Evolutionary conservation across 768 basidiomycete genomes (phyloP).

Genomic region (Naganishia vaughanmartiniae): DNA sequence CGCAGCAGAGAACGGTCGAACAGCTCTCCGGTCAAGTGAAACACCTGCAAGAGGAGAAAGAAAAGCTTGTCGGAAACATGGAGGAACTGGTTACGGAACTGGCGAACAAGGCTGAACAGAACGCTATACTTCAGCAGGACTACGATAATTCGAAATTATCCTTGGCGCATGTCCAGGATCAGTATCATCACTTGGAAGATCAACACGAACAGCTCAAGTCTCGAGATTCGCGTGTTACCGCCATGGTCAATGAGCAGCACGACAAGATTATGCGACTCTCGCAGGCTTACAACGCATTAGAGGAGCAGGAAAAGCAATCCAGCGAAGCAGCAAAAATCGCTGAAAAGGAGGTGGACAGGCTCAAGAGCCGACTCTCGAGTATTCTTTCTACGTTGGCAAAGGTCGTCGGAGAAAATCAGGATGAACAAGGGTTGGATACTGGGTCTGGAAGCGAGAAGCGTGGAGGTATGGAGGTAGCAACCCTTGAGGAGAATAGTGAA

Average conservation of each 20-base stretch:
- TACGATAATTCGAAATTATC: background rate
- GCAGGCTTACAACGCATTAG: constrained; percentile 6
- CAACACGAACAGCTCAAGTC: constrained; percentile 7
- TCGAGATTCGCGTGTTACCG: constrained; percentile 11
- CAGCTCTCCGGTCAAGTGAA: background rate
- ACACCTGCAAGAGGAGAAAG: background rate
- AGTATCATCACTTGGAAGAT: background rate
- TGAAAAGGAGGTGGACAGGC: constrained; percentile 16
- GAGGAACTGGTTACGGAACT: background rate
- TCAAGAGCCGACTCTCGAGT: constrained; percentile 9
- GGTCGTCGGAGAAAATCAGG: constrained; percentile 10
- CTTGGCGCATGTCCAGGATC: background rate
- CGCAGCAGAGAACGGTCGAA: constrained; percentile 9
- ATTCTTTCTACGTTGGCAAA: constrained; percentile 12
- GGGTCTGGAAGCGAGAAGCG: background rate
- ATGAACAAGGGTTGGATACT: constrained; percentile 1
- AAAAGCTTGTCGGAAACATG: background rate
- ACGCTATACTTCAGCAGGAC: background rate
- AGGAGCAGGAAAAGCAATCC: background rate
- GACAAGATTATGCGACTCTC: constrained; percentile 21
- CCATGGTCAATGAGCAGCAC: constrained; percentile 12
- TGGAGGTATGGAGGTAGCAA: background rate
- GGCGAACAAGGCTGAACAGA: constrained; percentile 4
- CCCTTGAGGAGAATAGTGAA: background rate
- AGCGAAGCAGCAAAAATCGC: background rate